Conservation (phyloP, 768 basidiomycete species). For the Strobilomyces dryophilus region DNA sequence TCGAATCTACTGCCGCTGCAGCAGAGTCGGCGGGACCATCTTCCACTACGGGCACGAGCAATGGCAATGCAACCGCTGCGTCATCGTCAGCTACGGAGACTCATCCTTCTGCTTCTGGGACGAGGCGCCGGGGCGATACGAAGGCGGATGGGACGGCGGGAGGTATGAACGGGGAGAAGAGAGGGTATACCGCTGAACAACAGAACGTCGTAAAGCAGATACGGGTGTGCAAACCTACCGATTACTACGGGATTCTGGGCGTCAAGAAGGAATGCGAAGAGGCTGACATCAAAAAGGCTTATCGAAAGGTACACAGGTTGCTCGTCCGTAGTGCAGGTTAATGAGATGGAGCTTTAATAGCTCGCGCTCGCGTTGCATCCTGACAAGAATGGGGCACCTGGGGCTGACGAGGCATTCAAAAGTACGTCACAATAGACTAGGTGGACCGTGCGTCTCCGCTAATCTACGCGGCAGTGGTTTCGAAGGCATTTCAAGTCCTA, state of each 20-base stretch:
- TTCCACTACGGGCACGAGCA: constrained; percentile 30
- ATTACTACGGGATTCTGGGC: constrained; percentile 90
- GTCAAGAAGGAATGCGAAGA: constrained; percentile 81
- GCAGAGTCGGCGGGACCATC: constrained; percentile 38
- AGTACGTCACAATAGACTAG: constrained; percentile 44
- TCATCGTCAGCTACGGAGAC: constrained; percentile 56
- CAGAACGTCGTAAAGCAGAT: constrained; percentile 80
- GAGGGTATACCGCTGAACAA: constrained; percentile 87
- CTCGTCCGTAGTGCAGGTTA: constrained; percentile 2
- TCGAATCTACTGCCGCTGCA: constrained; percentile 51
- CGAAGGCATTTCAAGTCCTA: constrained; percentile 94
- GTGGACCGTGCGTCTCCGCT: not conserved
- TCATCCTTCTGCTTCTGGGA: constrained; percentile 70
- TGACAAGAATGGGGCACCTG: constrained; percentile 95
- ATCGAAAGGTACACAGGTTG: constrained; percentile 75
- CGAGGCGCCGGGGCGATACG: constrained; percentile 54
- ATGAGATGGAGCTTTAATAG: constrained; percentile 35
- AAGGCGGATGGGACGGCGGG: constrained; percentile 48
- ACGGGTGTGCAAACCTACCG: constrained; percentile 77
- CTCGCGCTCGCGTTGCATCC: constrained; percentile 87
- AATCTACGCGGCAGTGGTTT: constrained; percentile 66
- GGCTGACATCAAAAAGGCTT: constrained; percentile 87
- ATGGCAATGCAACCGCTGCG: constrained; percentile 33
- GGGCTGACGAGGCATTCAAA: constrained; percentile 98
- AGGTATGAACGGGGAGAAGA: constrained; percentile 66